Evolutionary conservation across 2,329 filamentous ascomycete genomes (phyloP).

Genomic region (Emmonsiellopsis sp.): DNA sequence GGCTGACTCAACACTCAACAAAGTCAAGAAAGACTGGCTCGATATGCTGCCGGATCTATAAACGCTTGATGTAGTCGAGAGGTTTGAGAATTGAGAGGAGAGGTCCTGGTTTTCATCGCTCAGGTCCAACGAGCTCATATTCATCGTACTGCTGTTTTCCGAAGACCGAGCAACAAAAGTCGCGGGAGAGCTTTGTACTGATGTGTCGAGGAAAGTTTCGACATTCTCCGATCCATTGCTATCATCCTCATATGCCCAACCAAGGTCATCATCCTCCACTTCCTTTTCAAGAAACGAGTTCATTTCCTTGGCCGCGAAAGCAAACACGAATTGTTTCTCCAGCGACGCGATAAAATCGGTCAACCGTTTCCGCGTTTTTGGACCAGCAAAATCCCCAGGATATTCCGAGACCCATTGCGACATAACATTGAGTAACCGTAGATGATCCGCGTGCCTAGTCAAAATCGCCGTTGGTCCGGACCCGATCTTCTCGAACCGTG

Average conservation of each 20-base stretch:
- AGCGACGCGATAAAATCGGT: conserved; percentile 67
- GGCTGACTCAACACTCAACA: conserved; percentile 55
- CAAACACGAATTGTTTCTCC: conserved; percentile 71
- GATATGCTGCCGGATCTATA: conserved; percentile 31
- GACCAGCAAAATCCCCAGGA: conserved; percentile 83
- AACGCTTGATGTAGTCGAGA: conserved; percentile 31
- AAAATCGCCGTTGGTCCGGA: conserved; percentile 63
- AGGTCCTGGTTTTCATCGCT: conserved; percentile 31
- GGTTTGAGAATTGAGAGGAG: conserved; percentile 28
- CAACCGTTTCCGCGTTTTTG: conserved; percentile 61
- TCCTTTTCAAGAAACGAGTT: conserved; percentile 65
- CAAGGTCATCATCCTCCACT: conserved; percentile 79
- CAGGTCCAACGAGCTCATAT: conserved; percentile 31
- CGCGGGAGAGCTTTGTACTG: conserved; percentile 32
- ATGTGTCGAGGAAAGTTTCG: conserved; percentile 33
- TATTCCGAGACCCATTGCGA: conserved; percentile 86
- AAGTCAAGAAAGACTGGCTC: conserved; percentile 34
- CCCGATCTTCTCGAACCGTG: conserved; percentile 60
- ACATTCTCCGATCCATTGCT: conserved; percentile 36
- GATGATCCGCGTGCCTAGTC: conserved; percentile 68
- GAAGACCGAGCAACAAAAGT: conserved; percentile 21
- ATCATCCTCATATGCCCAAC: conserved; percentile 80
- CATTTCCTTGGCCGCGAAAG: conserved; percentile 78
- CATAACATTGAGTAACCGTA: conserved; percentile 73
- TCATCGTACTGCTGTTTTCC: conserved; percentile 26